A percentile compares a stretch with the other conserved stretches of the same genome.
These are phyloP conservation scores for Cytospora leucostoma DNA, from an alignment of 2,329 filamentous ascomycete genomes.

Conservation along the genomic window DNA sequence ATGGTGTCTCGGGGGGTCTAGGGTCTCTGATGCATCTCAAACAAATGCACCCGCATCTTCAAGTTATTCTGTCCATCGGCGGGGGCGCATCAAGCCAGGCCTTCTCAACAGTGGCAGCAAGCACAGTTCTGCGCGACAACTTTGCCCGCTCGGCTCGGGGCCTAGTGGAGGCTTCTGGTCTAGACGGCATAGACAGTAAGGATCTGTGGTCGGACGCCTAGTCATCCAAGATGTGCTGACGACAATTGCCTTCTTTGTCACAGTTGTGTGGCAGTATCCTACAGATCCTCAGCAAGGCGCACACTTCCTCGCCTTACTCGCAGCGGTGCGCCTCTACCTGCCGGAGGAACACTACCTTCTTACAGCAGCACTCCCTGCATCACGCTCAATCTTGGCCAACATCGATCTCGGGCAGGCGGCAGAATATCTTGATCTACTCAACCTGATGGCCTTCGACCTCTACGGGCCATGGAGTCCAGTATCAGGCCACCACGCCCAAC, in stretches of 20 bases:
- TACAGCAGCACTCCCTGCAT: constrained; percentile 71
- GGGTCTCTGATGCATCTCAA: constrained; percentile 75
- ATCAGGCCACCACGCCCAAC: constrained; percentile 74
- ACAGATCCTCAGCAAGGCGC: constrained; percentile 64
- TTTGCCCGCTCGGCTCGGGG: constrained; percentile 69
- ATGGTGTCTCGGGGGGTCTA: constrained; percentile 70
- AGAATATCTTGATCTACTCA: constrained; percentile 71
- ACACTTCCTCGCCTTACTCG: constrained; percentile 70
- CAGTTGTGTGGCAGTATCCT: constrained; percentile 83
- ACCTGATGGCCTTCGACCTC: constrained; percentile 81
- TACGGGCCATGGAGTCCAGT: constrained; percentile 68
- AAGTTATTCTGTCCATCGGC: constrained; percentile 76
- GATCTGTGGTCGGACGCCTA: not conserved
- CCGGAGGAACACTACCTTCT: constrained; percentile 69
- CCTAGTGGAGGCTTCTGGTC: constrained; percentile 69
- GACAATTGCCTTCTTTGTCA: not conserved
- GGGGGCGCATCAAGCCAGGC: constrained; percentile 65
- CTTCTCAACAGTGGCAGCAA: constrained; percentile 68
- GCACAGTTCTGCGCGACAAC: constrained; percentile 61
- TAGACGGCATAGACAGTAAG: constrained; percentile 78
- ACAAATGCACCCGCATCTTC: constrained; percentile 67
- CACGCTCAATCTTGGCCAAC: constrained; percentile 64
- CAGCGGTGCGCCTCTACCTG: constrained; percentile 66
- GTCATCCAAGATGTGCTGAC: constrained; percentile 3
- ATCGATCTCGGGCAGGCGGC: constrained; percentile 67